Conservation (phyloP, 225 moss, liverwort and hornwort species). For the Bryoerythrophyllum caledonicum region DNA sequence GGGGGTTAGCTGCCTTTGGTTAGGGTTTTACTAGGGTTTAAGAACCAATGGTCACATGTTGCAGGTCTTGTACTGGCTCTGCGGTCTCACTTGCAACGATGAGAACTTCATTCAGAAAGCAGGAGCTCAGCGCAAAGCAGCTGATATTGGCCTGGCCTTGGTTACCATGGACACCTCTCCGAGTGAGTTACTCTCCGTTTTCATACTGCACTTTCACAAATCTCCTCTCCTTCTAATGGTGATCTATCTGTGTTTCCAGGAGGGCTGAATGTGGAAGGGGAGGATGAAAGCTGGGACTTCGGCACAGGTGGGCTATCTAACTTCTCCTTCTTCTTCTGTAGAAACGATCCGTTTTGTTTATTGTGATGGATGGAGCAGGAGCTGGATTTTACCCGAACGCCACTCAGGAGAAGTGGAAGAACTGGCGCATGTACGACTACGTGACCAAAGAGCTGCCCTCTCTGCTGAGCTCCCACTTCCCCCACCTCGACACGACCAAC, state of each 20-base stretch:
- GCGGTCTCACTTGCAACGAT: conserved; percentile 78
- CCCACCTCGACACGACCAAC: conserved; percentile 65
- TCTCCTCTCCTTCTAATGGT: neutral
- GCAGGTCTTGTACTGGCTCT: conserved; percentile 87
- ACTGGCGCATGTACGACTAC: conserved; percentile 97
- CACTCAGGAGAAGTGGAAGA: conserved; percentile 92
- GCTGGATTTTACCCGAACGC: conserved; percentile 94
- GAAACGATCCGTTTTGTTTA: too few relatives aligned
- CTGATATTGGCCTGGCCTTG: conserved; percentile 60
- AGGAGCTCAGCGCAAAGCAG: conserved; percentile 79
- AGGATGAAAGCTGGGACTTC: conserved; percentile 83
- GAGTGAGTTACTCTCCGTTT: conserved; percentile 54
- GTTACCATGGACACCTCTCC: conserved; percentile 80
- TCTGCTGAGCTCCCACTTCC: conserved; percentile 63
- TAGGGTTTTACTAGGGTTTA: neutral
- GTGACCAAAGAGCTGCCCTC: conserved; percentile 80
- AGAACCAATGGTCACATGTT: neutral
- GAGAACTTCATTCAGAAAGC: conserved; percentile 79
- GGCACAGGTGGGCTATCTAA: conserved; percentile 59
- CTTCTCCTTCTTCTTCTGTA: neutral
- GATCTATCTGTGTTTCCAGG: conserved; percentile 47
- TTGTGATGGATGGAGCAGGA: conserved; percentile 47
- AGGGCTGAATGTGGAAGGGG: conserved; percentile 87
- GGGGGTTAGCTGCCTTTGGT: neutral
- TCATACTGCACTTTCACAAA: neutral